Evolutionary conservation across 495 filamentous ascomycete species (phyloP), one percentile per base, ranked within the genome.

Genomic region (Penicillium desertorum): DNA sequence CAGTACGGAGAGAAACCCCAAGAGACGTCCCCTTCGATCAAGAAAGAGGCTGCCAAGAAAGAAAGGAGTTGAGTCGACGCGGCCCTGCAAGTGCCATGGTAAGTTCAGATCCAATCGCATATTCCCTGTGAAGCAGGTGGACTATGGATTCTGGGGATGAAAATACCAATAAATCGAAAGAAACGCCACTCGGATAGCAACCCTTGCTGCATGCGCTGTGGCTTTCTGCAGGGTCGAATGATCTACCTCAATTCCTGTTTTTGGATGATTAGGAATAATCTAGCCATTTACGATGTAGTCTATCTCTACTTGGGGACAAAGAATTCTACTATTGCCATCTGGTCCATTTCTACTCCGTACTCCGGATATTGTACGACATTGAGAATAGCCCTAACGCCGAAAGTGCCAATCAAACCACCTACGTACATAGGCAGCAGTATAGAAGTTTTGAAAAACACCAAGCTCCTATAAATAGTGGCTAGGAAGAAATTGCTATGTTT

Each of bases 31-130:
- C 11, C 34, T 20, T 16, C 45, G 37, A 52, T 43, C 50, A 23
- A 44, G 44, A 47, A 49, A 8, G 34, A 12, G 44, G n/a, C 46
- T 23, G 64, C 64, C 64, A 67, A 64, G 64, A 59, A 67, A 62
- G 59, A 67, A 64, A 59, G 62, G 62, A 39, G 36, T 51, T 27
- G 16, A 42, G 49, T 41, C 16, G 36, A 51, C 34, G 49, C 16
- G 49, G 49, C 36, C 36, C 16, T 51, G 43, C 42, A 25, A 56
- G 36, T 47, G 55, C 17, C 14, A 42, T 41, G 10, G 7, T 8
- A 3, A 27, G 14, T 19, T 14, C 10, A n/a, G 12, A 39, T 41
- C 48, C 32, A 51, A 41, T 51, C 14, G 17, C 8, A 34, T 12
- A 34, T 14, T 34, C 11, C 11, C 0, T 34, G 30, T 1, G 30